Percentiles rank a stretch among this genome's conserved stretches.
Evolutionary conservation across 495 filamentous ascomycete genomes (phyloP).

Genomic region (Hypoxylon intermedium): DNA sequence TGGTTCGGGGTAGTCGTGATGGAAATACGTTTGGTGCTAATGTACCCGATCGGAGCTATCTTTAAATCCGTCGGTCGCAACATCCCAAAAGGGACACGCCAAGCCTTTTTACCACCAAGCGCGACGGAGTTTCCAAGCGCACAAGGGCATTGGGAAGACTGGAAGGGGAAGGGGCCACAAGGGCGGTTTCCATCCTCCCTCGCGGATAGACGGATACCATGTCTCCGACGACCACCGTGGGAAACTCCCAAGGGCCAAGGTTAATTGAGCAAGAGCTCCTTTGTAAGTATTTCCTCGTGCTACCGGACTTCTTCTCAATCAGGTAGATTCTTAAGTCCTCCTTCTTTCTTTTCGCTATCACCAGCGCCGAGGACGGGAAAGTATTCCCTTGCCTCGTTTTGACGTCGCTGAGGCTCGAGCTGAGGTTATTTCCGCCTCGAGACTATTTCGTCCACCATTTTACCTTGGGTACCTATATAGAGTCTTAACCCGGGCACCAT

Average conservation of each 20-base stretch:
- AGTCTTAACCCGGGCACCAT: slow-evolving; percentile 19
- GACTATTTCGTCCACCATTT: background rate
- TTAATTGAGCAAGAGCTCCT: slow-evolving; percentile 20
- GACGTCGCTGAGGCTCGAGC: slow-evolving; percentile 14
- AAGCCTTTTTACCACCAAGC: background rate
- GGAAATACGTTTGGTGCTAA: background rate
- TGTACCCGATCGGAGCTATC: slow-evolving; percentile 12
- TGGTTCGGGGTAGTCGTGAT: background rate
- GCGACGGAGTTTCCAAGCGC: slow-evolving; percentile 35
- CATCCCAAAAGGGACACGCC: slow-evolving; percentile 11
- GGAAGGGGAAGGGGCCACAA: too few species aligned
- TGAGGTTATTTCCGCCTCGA: slow-evolving; percentile 7
- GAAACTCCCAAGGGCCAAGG: slow-evolving; percentile 20
- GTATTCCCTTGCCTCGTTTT: slow-evolving; percentile 22
- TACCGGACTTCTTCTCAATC: slow-evolving; percentile 37
- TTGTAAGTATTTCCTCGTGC: slow-evolving; percentile 11
- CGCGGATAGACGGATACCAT: slow-evolving; percentile 41
- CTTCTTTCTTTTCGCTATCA: background rate
- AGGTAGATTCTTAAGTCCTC: slow-evolving; percentile 36
- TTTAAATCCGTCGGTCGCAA: slow-evolving; percentile 34
- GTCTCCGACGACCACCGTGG: slow-evolving; percentile 40
- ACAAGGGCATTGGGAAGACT: background rate
- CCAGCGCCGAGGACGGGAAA: slow-evolving; percentile 16
- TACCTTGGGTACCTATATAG: slow-evolving; percentile 11
- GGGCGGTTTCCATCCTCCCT: too few species aligned